Evolutionary conservation across 495 filamentous ascomycete species (phyloP).

Genomic region (Trichoderma gamsii): DNA sequence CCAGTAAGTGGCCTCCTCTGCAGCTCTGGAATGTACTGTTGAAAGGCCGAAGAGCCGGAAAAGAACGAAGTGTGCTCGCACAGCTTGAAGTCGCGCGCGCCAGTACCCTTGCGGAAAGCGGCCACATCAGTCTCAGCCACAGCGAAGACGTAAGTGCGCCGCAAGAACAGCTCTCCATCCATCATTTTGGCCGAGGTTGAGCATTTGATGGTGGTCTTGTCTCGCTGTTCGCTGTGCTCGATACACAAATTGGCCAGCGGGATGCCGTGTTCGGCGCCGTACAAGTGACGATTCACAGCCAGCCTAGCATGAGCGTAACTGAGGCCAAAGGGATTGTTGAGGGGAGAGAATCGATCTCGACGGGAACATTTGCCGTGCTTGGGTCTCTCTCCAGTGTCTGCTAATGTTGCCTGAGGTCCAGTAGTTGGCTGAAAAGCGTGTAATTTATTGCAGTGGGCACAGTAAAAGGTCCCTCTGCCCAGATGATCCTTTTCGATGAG

Average conservation of each 20-base stretch:
- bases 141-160: slow-evolving; percentile 4
- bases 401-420: background rate
- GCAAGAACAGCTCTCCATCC: slow-evolving; percentile 12
- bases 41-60: background rate
- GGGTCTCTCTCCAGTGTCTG: background rate
- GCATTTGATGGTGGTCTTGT: background rate
- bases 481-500: slow-evolving; percentile 5
- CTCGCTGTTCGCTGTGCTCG: slow-evolving; percentile 7
- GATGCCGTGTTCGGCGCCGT: slow-evolving; percentile 11
- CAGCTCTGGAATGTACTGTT: slow-evolving; percentile 10
- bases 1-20: slow-evolving; percentile 4
- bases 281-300: slow-evolving; percentile 8
- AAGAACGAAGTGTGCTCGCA: slow-evolving; percentile 14
- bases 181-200: slow-evolving; percentile 12
- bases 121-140: background rate
- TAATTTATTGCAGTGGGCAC: background rate
- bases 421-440: background rate
- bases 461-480: background rate
- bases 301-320: slow-evolving; percentile 8
- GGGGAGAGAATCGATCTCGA: slow-evolving; percentile 9
- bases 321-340: slow-evolving; percentile 4
- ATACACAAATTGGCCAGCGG: background rate
- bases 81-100: slow-evolving; percentile 14
- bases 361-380: background rate
- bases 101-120: slow-evolving; percentile 7